phyloP scores from a whole-genome alignment of 345 rosid genomes.

The Citrus maxima region DNA sequence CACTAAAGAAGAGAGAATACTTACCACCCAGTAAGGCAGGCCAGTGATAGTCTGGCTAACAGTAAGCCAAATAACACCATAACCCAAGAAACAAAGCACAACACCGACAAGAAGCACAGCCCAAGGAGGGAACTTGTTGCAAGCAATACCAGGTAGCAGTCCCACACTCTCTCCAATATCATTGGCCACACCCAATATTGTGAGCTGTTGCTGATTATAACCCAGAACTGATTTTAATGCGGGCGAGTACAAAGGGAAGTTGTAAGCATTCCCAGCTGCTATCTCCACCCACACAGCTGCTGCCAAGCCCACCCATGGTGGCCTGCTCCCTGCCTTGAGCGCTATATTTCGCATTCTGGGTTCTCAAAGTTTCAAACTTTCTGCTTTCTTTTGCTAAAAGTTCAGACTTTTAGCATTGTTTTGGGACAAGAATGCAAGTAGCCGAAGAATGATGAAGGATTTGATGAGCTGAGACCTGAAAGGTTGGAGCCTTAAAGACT shows the following conservation, averaged over 20 bases:
- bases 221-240: conserved; percentile 78
- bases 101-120: conserved; percentile 64
- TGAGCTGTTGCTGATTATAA: conserved; percentile 72
- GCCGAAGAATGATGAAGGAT: background rate
- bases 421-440: background rate
- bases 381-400: background rate
- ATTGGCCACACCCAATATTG: conserved; percentile 88
- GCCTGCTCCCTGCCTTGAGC: conserved; percentile 78
- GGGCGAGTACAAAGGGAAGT: conserved; percentile 80
- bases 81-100: conserved; percentile 72
- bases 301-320: conserved; percentile 95
- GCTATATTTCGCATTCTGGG: conserved; percentile 9
- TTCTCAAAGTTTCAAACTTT: background rate
- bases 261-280: conserved; percentile 62
- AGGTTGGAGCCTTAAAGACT: background rate
- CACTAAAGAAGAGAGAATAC: background rate
- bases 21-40: conserved; percentile 87
- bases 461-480: background rate
- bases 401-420: background rate
- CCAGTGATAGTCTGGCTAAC: conserved; percentile 50
- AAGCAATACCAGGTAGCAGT: conserved; percentile 74
- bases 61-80: conserved; percentile 87
- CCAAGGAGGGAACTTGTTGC: conserved; percentile 96
- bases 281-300: conserved; percentile 91
- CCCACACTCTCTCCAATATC: conserved; percentile 93